phyloP scores from a whole-genome alignment of 2,329 filamentous ascomycete genomes.

The Colletotrichum sp. region DNA sequence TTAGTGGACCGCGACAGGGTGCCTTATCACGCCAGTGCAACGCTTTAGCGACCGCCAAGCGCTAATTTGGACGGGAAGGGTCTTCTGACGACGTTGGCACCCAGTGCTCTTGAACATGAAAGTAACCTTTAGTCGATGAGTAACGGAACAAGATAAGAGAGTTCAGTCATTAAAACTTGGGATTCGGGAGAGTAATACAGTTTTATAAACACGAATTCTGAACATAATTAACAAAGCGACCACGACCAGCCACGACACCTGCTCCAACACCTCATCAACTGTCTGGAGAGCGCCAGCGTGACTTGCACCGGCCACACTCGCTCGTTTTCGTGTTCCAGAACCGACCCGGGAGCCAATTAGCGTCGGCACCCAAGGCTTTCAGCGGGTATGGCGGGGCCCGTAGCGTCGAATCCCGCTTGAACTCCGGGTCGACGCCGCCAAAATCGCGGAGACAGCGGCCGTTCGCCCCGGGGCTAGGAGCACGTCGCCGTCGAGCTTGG shows the following conservation, averaged over 20 bases:
- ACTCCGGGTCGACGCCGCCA: constrained; percentile 15
- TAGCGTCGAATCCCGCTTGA: constrained; percentile 11
- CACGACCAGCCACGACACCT: neutral
- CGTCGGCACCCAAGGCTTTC: neutral
- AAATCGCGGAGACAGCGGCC: neutral
- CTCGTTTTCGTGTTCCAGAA: constrained; percentile 13
- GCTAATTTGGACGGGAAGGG: neutral
- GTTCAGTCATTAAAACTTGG: neutral
- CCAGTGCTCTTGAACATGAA: neutral
- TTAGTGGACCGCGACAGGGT: constrained; percentile 10
- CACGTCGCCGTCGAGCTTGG: neutral
- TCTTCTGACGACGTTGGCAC: neutral
- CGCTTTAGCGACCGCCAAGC: constrained; percentile 13
- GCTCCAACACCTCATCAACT: neutral
- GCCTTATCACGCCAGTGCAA: neutral
- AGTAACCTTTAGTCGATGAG: neutral
- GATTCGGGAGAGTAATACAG: too few species aligned
- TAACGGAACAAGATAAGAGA: neutral
- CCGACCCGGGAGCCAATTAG: neutral
- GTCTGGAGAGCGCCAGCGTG: neutral
- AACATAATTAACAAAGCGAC: neutral
- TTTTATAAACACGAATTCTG: neutral
- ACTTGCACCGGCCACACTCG: constrained; percentile 1
- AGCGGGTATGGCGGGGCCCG: neutral
- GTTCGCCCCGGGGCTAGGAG: neutral